Base-by-base conservation (phyloP, 2,329 filamentous ascomycete genomes). In the Endoconidiophora polonica region DNA sequence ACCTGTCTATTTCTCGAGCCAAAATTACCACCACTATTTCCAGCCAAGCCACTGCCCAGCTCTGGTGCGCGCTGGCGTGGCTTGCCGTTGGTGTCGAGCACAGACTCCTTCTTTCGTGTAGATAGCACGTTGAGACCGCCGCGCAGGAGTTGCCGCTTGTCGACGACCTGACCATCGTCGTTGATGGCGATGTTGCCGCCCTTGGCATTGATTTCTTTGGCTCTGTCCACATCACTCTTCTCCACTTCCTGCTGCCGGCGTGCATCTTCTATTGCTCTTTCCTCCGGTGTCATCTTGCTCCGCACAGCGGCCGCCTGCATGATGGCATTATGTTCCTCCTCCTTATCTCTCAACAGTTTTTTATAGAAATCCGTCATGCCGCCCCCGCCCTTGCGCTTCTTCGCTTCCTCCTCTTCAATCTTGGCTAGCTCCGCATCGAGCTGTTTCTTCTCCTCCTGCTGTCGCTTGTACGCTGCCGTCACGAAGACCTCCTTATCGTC, bases 401-500 rank as follows among this genome's bases (percentile, higher is more conserved):
- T 73, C 22, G 74, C 71, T 58, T 83, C 73, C 37, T 70, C 73
- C 58, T 81, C 82, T 57, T 85, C 80, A 52, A 71, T 68, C 52
- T 63, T 65, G 59, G 70, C 74, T 65, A 91, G 84, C 59, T 86
- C 83, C 55, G 79, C 81, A 59, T 88, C 83, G 6, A 84, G 59
- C 49, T 71, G 68, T 56, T 71, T 68, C 56, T 85, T 79, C 62
- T 88, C 85, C 60, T 82, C 83, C 59, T 88, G 83, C 60, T 90
- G 84, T 59, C 74, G 72, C 67, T 83, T 86, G 62, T 91, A 93
- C 36, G 84, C 84, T 52, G 79, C 81, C 0, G 85, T 91, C 33
- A 91, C 86, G 57, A 91, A 91, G 63, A 81, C 85, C 61, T 91
- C 86, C 66, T 88, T 91, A 58, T 81, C 85, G 0, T 74, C 81